Base-by-base conservation (phyloP, 1,284 basidiomycete species). In the Moesziomyces parantarcticus region DNA sequence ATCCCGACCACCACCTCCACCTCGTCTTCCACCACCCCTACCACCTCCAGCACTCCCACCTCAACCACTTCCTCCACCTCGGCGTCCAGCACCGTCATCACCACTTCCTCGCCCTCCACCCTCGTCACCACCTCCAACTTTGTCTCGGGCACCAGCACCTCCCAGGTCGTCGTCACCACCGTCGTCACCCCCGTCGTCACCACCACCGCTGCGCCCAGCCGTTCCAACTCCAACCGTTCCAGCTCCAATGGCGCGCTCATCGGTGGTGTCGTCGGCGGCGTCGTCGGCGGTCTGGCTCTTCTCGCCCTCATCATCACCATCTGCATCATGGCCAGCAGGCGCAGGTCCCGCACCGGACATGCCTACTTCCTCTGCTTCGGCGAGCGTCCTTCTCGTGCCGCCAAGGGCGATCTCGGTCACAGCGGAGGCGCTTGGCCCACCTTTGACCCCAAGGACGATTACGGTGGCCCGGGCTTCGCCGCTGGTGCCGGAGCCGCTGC, bases 321-420 rank as follows among this genome's bases (percentile, higher is more conserved):
- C 42, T 72, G 69, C 52, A 46, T 66, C 39, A 34, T 66, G 40
- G 59, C 58, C 14, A 66, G 47, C 26, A 61, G 77, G n/a, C 54
- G 78, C 16, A 66, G 57, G 21, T 67, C 67, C 21, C 58, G 78
- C 22, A 80, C 75, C 4, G 78, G 76, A 18, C 66, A 74, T 22
- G 74, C 65, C 22, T 78, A 70, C 58, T 78, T 79, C 65, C 70
- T 79, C 34, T 79, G 78, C 67, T 75, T 76, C 20, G 78, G 78
- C 20, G 39, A 55, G 14, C 51, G 67, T 21, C 78, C 78, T n/a
- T 50, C 55, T 7, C 55, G 50, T 9, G 60, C 63, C 48, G 57
- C 49, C 23, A 58, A 44, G 9, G 67, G 61, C 45, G 69, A 66
- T 26, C 42, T 65, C 10, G 56, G 59, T 40, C 63, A 72, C 36